A percentile compares a stretch with the other conserved stretches of the same genome.
These are phyloP conservation scores for Ceriops tagal DNA, from an alignment of 345 rosid species.

Conservation along the genomic window DNA sequence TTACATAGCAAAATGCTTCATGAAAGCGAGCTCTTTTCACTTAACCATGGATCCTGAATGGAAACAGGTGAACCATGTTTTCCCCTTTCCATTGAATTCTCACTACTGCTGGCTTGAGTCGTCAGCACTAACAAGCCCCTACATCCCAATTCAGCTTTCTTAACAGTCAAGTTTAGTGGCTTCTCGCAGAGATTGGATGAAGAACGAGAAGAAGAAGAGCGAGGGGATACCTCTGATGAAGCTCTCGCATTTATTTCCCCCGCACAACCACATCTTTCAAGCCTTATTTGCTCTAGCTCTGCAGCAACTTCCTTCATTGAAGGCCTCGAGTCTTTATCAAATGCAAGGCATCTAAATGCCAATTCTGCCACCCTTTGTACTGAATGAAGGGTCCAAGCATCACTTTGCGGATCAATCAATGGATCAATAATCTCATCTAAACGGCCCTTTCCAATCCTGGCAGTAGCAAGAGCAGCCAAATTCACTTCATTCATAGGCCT, in stretches of 20 bases:
- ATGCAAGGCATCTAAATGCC: slow-evolving; percentile 74
- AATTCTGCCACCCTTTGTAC: slow-evolving; percentile 54
- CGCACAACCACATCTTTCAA: slow-evolving; percentile 19
- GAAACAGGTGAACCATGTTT: slow-evolving; percentile 38
- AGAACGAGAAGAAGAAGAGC: slow-evolving; percentile 29
- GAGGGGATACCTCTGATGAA: slow-evolving; percentile 19
- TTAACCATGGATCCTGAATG: slow-evolving; percentile 41
- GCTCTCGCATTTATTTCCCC: slow-evolving; percentile 22
- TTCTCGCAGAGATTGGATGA: slow-evolving; percentile 32
- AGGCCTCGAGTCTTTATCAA: slow-evolving; percentile 61
- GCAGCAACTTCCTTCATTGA: slow-evolving; percentile 58
- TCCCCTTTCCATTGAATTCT: slow-evolving; percentile 22
- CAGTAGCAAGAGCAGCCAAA: slow-evolving; percentile 54
- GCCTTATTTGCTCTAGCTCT: slow-evolving; percentile 46
- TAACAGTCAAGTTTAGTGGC: slow-evolving; percentile 20
- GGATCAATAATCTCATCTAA: slow-evolving; percentile 62
- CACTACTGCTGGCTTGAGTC: slow-evolving; percentile 15
- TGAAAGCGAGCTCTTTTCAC: slow-evolving; percentile 59
- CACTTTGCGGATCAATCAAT: slow-evolving; percentile 27
- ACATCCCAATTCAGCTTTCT: slow-evolving; percentile 16
- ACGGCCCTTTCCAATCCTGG: slow-evolving; percentile 50
- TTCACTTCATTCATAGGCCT: slow-evolving; percentile 55
- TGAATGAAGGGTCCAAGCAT: slow-evolving; percentile 44
- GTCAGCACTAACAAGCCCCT: slow-evolving; percentile 1
- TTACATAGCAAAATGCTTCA: slow-evolving; percentile 36